Evolutionary conservation across 768 basidiomycete species (phyloP).

Genomic region (Suillus clintonianus): DNA sequence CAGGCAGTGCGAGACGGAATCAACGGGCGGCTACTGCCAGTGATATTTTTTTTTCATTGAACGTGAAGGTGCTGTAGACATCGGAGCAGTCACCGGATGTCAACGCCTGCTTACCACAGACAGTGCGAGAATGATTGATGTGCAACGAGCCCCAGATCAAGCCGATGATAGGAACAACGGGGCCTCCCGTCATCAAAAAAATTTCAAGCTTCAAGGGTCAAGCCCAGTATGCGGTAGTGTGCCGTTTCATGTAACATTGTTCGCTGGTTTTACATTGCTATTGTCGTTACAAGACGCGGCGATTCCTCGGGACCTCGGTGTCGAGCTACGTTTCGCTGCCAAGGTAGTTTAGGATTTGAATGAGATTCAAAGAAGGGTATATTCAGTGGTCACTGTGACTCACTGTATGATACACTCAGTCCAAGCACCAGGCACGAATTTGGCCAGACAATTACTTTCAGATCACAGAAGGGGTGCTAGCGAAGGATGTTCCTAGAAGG

Average conservation of each 20-base stretch:
- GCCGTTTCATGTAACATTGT: neutral
- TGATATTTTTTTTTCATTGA: neutral
- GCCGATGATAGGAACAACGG: neutral
- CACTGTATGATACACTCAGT: neutral
- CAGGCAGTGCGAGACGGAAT: neutral
- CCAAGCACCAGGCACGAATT: neutral
- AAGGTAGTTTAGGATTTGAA: neutral
- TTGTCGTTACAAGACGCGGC: neutral
- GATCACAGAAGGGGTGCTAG: neutral
- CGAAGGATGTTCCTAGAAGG: neutral
- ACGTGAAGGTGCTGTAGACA: neutral
- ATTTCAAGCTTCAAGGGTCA: neutral
- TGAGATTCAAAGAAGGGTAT: neutral
- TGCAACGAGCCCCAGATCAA: neutral
- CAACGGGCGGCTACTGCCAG: neutral
- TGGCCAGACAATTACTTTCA: neutral
- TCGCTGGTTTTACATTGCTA: neutral
- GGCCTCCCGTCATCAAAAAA: neutral
- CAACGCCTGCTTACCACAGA: neutral
- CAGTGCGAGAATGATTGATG: neutral
- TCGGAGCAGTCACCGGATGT: neutral
- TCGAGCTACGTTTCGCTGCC: neutral
- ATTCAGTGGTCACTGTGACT: neutral
- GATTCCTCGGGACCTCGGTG: slow-evolving; percentile 15
- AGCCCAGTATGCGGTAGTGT: neutral